phyloP scores from a whole-genome alignment of 2,329 filamentous ascomycete genomes.

The Grosmannia huntii region DNA sequence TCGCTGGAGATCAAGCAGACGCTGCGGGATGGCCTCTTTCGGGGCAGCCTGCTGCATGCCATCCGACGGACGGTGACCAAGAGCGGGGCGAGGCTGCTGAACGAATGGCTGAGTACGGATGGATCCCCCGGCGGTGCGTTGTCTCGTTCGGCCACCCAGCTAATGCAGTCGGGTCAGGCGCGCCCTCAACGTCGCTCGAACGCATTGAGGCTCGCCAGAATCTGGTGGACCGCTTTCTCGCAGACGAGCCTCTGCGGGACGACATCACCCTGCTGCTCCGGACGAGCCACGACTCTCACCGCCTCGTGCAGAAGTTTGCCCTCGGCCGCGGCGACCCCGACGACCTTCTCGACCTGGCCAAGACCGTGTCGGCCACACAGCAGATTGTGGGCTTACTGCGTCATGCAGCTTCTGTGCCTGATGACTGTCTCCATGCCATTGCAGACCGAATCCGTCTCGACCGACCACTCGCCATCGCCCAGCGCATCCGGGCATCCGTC shows the following conservation, averaged over 20 bases:
- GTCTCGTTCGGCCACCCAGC: not conserved
- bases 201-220: constrained; percentile 71
- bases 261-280: constrained; percentile 54
- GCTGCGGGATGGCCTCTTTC: constrained; percentile 62
- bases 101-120: constrained; percentile 57
- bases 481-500: constrained; percentile 62
- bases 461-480: constrained; percentile 55
- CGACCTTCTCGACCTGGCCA: constrained; percentile 72
- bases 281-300: constrained; percentile 72
- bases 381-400: constrained; percentile 43
- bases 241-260: constrained; percentile 55
- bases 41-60: constrained; percentile 82
- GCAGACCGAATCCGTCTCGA: constrained; percentile 50
- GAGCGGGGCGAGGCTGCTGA: constrained; percentile 73
- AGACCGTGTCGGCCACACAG: constrained; percentile 63
- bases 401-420: not conserved
- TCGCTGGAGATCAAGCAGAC: constrained; percentile 84
- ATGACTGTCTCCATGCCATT: constrained; percentile 30
- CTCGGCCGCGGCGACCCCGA: constrained; percentile 85
- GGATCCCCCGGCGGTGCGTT: not conserved
- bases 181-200: constrained; percentile 75
- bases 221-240: constrained; percentile 63
- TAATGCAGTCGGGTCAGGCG: constrained; percentile 18
- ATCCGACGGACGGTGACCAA: constrained; percentile 82
- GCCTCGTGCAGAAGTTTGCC: constrained; percentile 87